A percentile compares a stretch with the other conserved stretches of the same genome.
Evolutionary conservation across 352 stramenopile genomes (phyloP).

Genomic region (Phytophthora sp.): DNA sequence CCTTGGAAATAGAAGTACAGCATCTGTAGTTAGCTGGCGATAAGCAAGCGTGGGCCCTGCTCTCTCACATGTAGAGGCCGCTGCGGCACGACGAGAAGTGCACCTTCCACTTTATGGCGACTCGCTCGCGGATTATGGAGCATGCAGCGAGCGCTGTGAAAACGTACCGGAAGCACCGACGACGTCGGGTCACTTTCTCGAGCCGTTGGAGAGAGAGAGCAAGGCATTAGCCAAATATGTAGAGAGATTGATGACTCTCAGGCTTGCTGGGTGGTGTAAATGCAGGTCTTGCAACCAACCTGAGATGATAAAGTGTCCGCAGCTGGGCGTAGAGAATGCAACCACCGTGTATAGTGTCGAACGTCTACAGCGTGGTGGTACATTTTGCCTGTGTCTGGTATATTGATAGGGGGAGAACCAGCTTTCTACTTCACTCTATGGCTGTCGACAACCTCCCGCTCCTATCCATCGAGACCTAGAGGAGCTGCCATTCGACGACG

Average conservation of each 20-base stretch:
- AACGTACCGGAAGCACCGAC: constrained; percentile 20
- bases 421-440: constrained; percentile 2
- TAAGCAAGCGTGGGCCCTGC: constrained; percentile 27
- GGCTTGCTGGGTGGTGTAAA: constrained; percentile 4
- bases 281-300: background rate
- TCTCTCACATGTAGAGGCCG: constrained; percentile 33
- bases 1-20: constrained; percentile 3
- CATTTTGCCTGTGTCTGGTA: too few relatives aligned
- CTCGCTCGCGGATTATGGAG: constrained; percentile 22
- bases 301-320: constrained; percentile 27
- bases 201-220: constrained; percentile 13
- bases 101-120: constrained; percentile 22
- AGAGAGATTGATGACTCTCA: background rate
- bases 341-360: constrained; percentile 1
- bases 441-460: background rate
- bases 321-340: constrained; percentile 25
- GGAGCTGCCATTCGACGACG: constrained; percentile 14
- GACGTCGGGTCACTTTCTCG: background rate
- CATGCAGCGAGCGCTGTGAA: constrained; percentile 2
- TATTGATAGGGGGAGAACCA: too few relatives aligned
- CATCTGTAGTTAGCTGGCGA: too few relatives aligned
- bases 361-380: too few relatives aligned
- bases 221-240: background rate
- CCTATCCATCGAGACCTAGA: constrained; percentile 2
- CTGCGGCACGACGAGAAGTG: constrained; percentile 6